Evolutionary conservation across 169 alveolate genomes (phyloP), one percentile per base, ranked within the genome.

Genomic region (Plasmodium fragile): DNA sequence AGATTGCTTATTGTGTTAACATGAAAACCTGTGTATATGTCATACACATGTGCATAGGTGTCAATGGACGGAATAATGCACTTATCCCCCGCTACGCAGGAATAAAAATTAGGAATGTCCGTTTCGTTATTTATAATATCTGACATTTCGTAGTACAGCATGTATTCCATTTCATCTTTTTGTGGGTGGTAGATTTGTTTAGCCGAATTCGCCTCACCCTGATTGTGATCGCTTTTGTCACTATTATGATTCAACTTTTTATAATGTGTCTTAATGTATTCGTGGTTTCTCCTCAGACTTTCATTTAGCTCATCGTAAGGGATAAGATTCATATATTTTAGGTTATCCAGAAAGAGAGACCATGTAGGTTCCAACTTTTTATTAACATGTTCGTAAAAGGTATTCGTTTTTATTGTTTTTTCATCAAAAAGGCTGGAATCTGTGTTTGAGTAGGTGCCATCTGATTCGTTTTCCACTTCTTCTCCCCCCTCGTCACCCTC

Each of bases 11-110:
- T 91, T 41, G 92, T 77, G 73, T 91, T 91, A 32, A 91, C 92
- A 91, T 91, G 94, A 6, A 91, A 71, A 16, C 94, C 94, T 11
- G 94, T 91, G 59, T 81, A 81, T 70, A 91, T 70, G 75, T 91
- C 94, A 91, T 91, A 91, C 75, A 91, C 94, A 77, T 91, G 94
- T 70, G 92, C 94, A 91, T 81, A 91, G 34, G 94, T 91, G 73
- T 91, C 94, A 41, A 70, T 45, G 13, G 94, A 79, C 13, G 94
- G 94, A 25, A 91, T 91, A 43, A 91, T 81, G 77, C 94, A 91
- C 82, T 91, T 91, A 65, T 91, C 94, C 13, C 94, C 94, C 43
- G 94, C 83, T 69, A 91, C 45, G 53, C 94, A 91, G 41, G 94
- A 91, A 81, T 70, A 91, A 91, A 91, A 91, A 69, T 91, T 91